Base-by-base conservation (phyloP, 176 grass and related monocot genomes). In the Phoenix roebelenii region DNA sequence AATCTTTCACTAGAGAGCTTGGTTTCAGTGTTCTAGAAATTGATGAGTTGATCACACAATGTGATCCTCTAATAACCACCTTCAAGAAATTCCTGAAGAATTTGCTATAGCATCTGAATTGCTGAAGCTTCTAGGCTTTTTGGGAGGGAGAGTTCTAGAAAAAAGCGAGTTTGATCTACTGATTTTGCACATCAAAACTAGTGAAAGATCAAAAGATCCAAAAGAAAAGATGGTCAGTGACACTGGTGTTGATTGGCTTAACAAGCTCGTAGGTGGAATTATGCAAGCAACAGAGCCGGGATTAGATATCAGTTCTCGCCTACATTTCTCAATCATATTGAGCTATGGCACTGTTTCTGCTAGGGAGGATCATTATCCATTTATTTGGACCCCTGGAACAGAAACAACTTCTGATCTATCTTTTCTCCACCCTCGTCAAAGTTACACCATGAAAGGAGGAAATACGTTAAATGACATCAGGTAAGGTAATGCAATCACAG, bases 391-490 rank as follows among this genome's bases (percentile, higher is more conserved):
- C 67, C 62, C 76, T 32, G 66, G 65, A 30, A 58, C 50, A 2
- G 63, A 78, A 14, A 73, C 63, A 76, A 76, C 73, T 61, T 97
- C 93, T 23, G 87, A 97, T 69, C 75, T 92, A 72, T 70, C 58
- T 62, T 58, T 91, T 17, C 62, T 88, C 68, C 76, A 76, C 5
- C 93, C 93, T 57, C 65, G 66, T 57, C 93, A 97, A 76, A 97
- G 93, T 83, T 92, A 83, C 67, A 85, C 76, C 23, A 78, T 97
- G 87, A 97, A 85, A 79, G 76, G 74, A 49, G 93, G 93, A 58
- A 82, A 74, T 28, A 57, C 69, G 39, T 80, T 97, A 52, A 58
- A 77, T 51, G 73, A 85, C 64, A 64, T 97, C 67, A 97, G 93
- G 91, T 96, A 63, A 52, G 15, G 12, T 48, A 63, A 55, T 22